Percentiles rank a stretch among this genome's conserved stretches.
Evolutionary conservation across 352 stramenopile genomes (phyloP).

Genomic region (Phytopythium kandeliae): DNA sequence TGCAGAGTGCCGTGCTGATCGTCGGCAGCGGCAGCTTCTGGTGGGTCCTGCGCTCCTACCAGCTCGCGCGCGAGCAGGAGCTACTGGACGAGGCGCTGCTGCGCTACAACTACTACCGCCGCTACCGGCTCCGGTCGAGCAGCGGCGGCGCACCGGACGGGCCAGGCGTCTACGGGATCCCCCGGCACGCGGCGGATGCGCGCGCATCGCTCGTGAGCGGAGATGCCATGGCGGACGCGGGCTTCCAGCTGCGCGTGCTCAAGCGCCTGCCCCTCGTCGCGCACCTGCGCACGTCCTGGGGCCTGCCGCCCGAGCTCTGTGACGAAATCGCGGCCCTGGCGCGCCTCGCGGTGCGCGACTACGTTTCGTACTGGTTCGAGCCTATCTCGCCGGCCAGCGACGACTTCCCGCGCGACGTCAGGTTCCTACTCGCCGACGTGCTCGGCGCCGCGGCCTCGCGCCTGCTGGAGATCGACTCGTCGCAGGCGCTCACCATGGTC

Average conservation of each 20-base stretch:
- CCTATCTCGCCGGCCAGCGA: conserved; percentile 49
- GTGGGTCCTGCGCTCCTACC: conserved; percentile 55
- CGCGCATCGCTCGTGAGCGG: background rate
- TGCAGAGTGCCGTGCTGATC: conserved; percentile 40
- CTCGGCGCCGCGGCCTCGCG: conserved; percentile 47
- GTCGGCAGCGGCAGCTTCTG: conserved; percentile 46
- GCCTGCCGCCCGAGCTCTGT: conserved; percentile 44
- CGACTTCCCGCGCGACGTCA: conserved; percentile 60
- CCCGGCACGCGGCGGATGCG: background rate
- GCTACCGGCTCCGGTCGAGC: conserved; percentile 31
- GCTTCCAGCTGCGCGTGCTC: conserved; percentile 46
- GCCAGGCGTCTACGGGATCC: background rate
- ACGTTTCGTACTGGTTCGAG: conserved; percentile 64
- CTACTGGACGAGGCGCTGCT: conserved; percentile 40
- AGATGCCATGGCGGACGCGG: conserved; percentile 24
- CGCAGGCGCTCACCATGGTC: conserved; percentile 53
- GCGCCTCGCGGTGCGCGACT: conserved; percentile 44
- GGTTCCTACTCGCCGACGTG: conserved; percentile 59
- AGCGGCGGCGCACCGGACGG: conserved; percentile 4
- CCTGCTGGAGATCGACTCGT: conserved; percentile 63
- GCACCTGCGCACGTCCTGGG: conserved; percentile 55
- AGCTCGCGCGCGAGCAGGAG: conserved; percentile 60
- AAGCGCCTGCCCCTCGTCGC: conserved; percentile 58
- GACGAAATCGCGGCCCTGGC: conserved; percentile 57
- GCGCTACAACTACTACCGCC: conserved; percentile 46